Conservation (phyloP, 2,329 filamentous ascomycete genomes). For the Alternaria sp. region DNA sequence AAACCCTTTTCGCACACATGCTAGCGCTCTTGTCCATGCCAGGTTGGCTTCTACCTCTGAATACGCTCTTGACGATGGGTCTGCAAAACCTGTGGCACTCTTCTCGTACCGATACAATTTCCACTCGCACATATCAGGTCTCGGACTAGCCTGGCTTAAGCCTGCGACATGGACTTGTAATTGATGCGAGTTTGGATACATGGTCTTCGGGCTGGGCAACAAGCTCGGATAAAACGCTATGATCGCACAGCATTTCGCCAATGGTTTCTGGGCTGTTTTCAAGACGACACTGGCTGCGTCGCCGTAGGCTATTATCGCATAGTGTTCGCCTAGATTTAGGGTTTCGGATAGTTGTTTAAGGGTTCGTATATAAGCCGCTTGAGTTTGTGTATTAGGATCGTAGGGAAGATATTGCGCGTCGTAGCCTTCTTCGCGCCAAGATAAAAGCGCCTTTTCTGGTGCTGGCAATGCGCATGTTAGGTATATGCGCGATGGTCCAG, state of each 20-base stretch:
- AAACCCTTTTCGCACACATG: slow-evolving; percentile 48
- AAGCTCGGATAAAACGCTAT: slow-evolving; percentile 55
- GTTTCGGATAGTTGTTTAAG: slow-evolving; percentile 51
- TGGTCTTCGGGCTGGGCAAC: slow-evolving; percentile 49
- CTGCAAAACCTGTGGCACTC: slow-evolving; percentile 54
- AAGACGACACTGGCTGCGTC: slow-evolving; percentile 53
- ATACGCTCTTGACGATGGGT: slow-evolving; percentile 51
- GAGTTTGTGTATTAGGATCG: slow-evolving; percentile 24
- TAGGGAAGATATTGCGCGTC: slow-evolving; percentile 52
- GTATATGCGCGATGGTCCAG: slow-evolving; percentile 48
- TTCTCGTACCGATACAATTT: slow-evolving; percentile 52
- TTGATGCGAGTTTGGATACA: slow-evolving; percentile 51
- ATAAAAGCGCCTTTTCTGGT: slow-evolving; percentile 49
- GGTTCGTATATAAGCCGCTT: slow-evolving; percentile 42
- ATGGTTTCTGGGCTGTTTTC: slow-evolving; percentile 52
- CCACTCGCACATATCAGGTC: slow-evolving; percentile 49
- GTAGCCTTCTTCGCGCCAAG: slow-evolving; percentile 56
- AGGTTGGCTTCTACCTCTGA: slow-evolving; percentile 54
- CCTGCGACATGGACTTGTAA: slow-evolving; percentile 54
- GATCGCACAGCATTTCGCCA: slow-evolving; percentile 52
- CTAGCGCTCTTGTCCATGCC: slow-evolving; percentile 55
- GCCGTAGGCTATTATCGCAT: slow-evolving; percentile 52
- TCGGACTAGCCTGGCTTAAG: slow-evolving; percentile 42
- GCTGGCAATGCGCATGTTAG: slow-evolving; percentile 52
- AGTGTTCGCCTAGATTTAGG: slow-evolving; percentile 51